phyloP scores from a whole-genome alignment of 371 early-diverging fungal genomes.

The Quaeritorhiza haematococci region DNA sequence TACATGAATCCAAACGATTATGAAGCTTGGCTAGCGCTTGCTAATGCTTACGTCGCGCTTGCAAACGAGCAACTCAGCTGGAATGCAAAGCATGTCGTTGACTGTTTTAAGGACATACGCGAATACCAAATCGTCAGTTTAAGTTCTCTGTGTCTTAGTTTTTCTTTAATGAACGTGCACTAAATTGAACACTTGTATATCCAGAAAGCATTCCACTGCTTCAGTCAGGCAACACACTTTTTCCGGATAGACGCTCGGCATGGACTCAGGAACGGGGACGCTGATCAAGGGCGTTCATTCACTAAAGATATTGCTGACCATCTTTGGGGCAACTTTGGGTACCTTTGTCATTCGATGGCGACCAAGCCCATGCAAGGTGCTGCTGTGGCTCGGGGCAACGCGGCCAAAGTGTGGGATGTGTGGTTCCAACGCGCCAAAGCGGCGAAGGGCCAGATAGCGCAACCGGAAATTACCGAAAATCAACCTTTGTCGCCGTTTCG shows the following conservation, averaged over 20 bases:
- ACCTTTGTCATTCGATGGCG: conserved; percentile 57
- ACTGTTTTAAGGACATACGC: conserved; percentile 43
- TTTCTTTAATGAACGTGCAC: not conserved
- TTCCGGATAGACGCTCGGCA: not conserved
- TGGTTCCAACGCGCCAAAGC: conserved; percentile 6
- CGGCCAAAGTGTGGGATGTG: not conserved
- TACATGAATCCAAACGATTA: conserved; percentile 54
- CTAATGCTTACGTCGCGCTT: conserved; percentile 46
- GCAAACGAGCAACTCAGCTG: conserved; percentile 64
- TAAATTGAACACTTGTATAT: not conserved
- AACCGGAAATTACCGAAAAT: not conserved
- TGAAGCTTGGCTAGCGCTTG: conserved; percentile 64
- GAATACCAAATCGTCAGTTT: conserved; percentile 54
- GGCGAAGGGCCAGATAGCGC: not conserved
- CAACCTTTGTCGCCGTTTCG: not conserved
- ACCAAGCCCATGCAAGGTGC: conserved; percentile 63
- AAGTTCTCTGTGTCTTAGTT: conserved; percentile 15
- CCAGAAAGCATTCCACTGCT: conserved; percentile 58
- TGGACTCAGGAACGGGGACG: not conserved
- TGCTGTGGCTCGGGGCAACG: conserved; percentile 32
- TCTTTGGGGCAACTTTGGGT: conserved; percentile 57
- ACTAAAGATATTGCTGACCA: not conserved
- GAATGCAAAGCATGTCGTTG: conserved; percentile 58
- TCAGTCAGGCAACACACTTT: conserved; percentile 34
- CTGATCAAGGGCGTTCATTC: not conserved